Evolutionary conservation across 2,329 filamentous ascomycete genomes (phyloP).

Genomic region (Tetracladium maxilliforme): DNA sequence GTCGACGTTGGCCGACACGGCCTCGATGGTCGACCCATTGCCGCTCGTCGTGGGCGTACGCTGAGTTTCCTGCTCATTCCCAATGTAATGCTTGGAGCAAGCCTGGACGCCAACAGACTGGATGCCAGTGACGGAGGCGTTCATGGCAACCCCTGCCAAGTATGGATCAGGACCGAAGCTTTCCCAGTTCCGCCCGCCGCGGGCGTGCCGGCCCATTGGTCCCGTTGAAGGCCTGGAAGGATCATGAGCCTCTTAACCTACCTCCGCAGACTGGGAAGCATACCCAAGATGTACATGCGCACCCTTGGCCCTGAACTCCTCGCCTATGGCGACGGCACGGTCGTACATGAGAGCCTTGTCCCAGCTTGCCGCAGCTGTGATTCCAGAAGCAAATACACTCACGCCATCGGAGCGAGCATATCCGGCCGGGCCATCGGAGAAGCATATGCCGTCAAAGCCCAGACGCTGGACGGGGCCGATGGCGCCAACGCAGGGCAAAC

Average conservation of each 20-base stretch:
- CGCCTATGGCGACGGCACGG: conserved; percentile 55
- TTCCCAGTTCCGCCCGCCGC: conserved; percentile 53
- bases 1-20: not conserved
- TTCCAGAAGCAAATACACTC: conserved; percentile 57
- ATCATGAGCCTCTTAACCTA: too few species aligned
- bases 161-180: conserved; percentile 49
- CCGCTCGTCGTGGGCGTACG: conserved; percentile 31
- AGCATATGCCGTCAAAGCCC: conserved; percentile 7
- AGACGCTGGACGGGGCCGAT: too few species aligned
- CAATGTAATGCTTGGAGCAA: conserved; percentile 33
- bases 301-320: conserved; percentile 58
- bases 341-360: conserved; percentile 50
- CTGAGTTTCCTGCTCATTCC: conserved; percentile 15
- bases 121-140: conserved; percentile 52
- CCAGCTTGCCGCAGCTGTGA: conserved; percentile 61
- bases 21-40: too few species aligned
- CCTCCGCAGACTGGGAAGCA: too few species aligned
- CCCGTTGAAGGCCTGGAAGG: conserved; percentile 25
- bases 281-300: conserved; percentile 55
- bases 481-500: conserved; percentile 9
- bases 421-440: conserved; percentile 6
- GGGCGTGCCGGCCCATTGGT: conserved; percentile 47
- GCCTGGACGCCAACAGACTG: conserved; percentile 55
- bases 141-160: conserved; percentile 48
- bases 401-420: too few species aligned